These are phyloP conservation scores for Cotoneaster glaucophyllus DNA, from an alignment of 306 rosid species.

Conservation along the genomic window DNA sequence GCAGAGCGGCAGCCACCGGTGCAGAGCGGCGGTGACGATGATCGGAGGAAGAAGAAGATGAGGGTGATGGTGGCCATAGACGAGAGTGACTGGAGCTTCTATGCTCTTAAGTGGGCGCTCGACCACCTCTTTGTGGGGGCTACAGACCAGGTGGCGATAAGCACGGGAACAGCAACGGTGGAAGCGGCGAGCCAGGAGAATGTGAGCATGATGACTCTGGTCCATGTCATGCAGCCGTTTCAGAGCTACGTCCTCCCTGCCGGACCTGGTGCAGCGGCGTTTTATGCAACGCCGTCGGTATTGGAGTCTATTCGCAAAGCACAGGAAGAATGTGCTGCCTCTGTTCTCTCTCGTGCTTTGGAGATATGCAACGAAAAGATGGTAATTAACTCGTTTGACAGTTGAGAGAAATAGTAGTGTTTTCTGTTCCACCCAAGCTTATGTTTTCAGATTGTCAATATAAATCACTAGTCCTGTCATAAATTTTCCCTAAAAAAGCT, in stretches of 20 bases:
- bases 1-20: background rate
- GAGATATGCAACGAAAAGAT: slow-evolving; percentile 47
- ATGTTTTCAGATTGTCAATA: background rate
- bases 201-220: slow-evolving; percentile 27
- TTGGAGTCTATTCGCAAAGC: slow-evolving; percentile 58
- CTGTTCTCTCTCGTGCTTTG: slow-evolving; percentile 39
- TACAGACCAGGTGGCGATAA: background rate
- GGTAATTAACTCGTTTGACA: slow-evolving; percentile 16
- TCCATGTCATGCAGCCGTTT: slow-evolving; percentile 41
- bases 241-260: slow-evolving; percentile 24
- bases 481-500: too few relatives aligned
- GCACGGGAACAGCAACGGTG: background rate
- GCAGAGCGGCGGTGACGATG: background rate
- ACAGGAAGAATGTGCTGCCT: slow-evolving; percentile 43
- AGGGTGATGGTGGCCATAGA: slow-evolving; percentile 68
- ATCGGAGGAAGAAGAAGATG: slow-evolving; percentile 19
- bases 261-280: slow-evolving; percentile 39
- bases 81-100: slow-evolving; percentile 56
- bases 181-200: slow-evolving; percentile 6
- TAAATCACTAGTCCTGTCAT: too few relatives aligned
- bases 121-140: slow-evolving; percentile 23
- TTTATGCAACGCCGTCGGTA: slow-evolving; percentile 33
- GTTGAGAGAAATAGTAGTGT: background rate
- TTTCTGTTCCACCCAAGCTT: too few relatives aligned
- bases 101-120: slow-evolving; percentile 57